These are phyloP conservation scores for Curvularia verruculosa DNA, from an alignment of 2,329 filamentous ascomycete species.

Conservation along the genomic window DNA sequence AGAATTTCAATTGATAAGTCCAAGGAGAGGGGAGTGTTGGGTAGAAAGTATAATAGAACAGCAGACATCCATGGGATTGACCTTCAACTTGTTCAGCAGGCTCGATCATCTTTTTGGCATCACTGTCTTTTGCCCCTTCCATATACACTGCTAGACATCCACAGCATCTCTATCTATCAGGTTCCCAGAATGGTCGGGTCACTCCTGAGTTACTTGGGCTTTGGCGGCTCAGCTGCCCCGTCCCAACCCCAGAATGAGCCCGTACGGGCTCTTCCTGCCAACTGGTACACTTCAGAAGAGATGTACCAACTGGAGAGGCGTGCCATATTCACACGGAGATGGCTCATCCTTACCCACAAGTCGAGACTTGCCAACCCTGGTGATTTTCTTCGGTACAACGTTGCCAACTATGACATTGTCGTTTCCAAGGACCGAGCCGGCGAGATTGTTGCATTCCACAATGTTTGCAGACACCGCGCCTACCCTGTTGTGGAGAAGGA, in stretches of 20 bases:
- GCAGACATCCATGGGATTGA: slow-evolving; percentile 14
- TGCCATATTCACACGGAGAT: slow-evolving; percentile 61
- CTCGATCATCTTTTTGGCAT: not conserved
- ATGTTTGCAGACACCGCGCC: slow-evolving; percentile 55
- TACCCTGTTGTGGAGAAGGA: slow-evolving; percentile 51
- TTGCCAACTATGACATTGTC: slow-evolving; percentile 52
- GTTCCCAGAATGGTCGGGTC: slow-evolving; percentile 32
- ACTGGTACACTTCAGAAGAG: slow-evolving; percentile 51
- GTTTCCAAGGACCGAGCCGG: slow-evolving; percentile 49
- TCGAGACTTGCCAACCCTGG: slow-evolving; percentile 59
- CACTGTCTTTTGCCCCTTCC: not conserved
- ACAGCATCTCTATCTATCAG: not conserved
- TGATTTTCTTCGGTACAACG: slow-evolving; percentile 61
- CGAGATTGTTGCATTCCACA: slow-evolving; percentile 52
- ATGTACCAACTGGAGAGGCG: slow-evolving; percentile 57
- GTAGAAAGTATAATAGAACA: slow-evolving; percentile 31
- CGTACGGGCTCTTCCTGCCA: slow-evolving; percentile 51
- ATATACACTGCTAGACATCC: not conserved
- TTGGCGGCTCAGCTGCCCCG: slow-evolving; percentile 25
- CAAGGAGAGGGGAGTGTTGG: slow-evolving; percentile 20
- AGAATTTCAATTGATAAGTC: slow-evolving; percentile 35
- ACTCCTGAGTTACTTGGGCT: slow-evolving; percentile 36
- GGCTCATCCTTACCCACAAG: slow-evolving; percentile 63
- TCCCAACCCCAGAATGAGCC: slow-evolving; percentile 29
- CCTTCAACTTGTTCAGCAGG: slow-evolving; percentile 11